Base-by-base conservation (phyloP, 2,329 filamentous ascomycete species). In the Eutypella sp. region DNA sequence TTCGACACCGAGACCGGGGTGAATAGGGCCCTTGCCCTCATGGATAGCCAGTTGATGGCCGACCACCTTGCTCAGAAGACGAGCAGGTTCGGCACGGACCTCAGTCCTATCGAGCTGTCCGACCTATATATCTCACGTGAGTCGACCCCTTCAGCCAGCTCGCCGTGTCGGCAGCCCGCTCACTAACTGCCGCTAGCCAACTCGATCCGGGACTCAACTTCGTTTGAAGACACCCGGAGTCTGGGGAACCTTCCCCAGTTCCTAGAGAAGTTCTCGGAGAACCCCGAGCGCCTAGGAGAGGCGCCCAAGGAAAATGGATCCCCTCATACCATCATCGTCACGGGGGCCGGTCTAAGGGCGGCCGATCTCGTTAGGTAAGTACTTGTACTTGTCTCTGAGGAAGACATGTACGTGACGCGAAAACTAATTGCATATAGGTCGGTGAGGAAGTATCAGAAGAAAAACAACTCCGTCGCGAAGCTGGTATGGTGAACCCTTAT, bases 311-410 rank as follows among this genome's bases (percentile, higher is more conserved):
- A 82, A 57, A 84, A 83, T 34, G 87, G 86, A 5, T 73, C 82
- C 1, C 87, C 87, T 25, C 93, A 97, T 65, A 97, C 92, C 1
- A 75, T 99, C 45, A 81, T 99, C 29, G 79, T 99, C n/a, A 82
- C 91, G 11, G 81, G 82, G 8, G 89, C 91, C 5, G 93, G 89
- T 0, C 73, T 96, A 46, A 78, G 93, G 58, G 90, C 93, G 4
- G 90, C 92, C 15, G 88, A 97, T 60, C 69, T 96, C 40, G 84
- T 87, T 23, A 80, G 85, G 83, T 86, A 70, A 37, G 65, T 56
- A 5, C 10, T 37, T 36, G 4, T 31, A 3, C 2, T 7, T 19
- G 22, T 33, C 7, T 18, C 5, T n/a, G n/a, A n/a, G n/a, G n/a
- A 33, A 18, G 11, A 45, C 4, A 9, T 20, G 25, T 41, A 33